Base-by-base conservation (phyloP, 495 filamentous ascomycete genomes). In the Penicillium cosmopolitanum region DNA sequence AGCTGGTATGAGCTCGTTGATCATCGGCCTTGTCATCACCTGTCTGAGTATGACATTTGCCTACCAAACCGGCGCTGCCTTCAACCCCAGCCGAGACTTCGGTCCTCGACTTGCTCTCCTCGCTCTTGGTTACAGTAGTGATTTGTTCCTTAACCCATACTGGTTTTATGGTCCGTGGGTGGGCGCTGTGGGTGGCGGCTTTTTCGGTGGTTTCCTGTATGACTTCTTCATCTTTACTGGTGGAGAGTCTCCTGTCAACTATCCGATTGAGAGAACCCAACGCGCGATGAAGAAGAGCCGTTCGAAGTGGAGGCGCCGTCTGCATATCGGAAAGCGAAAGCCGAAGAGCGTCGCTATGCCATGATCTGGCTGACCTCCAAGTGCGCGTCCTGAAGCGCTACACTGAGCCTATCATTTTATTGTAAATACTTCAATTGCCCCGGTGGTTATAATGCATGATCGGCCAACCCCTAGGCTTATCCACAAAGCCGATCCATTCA, bases 141-240 rank as follows among this genome's bases (percentile, higher is more conserved):
- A 69, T 13, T 56, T 82, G 31, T 79, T 80, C 35, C 72, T 69
- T 10, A 71, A 76, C 21, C 66, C 70, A 6, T 84, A 81, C 64
- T 83, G 79, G 81, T 72, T 83, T 51, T 83, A 80, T 62, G 78
- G 81, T 5, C 80, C 80, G 4, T 82, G 77, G 75, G 76, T 71
- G 1, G 79, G 76, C 6, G 73, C 79, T 3, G 33, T 82, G 10
- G 61, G 66, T 15, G 83, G 83, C 2, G 74, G 72, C 1, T 66
- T 82, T 33, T 62, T 76, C 16, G 82, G 82, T 5, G 79, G 66
- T 4, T 76, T 73, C 50, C 40, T 84, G 46, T 85, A 85, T 55
- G 83, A 84, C 56, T 73, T 80, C 42, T 73, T 83, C 46, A 76
- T 84, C 47, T 85, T 83, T 53, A 79, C 77, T 18, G 82, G 82